These are phyloP conservation scores for Whalleya microplaca DNA, from an alignment of 2,329 filamentous ascomycete genomes.

Conservation along the genomic window DNA sequence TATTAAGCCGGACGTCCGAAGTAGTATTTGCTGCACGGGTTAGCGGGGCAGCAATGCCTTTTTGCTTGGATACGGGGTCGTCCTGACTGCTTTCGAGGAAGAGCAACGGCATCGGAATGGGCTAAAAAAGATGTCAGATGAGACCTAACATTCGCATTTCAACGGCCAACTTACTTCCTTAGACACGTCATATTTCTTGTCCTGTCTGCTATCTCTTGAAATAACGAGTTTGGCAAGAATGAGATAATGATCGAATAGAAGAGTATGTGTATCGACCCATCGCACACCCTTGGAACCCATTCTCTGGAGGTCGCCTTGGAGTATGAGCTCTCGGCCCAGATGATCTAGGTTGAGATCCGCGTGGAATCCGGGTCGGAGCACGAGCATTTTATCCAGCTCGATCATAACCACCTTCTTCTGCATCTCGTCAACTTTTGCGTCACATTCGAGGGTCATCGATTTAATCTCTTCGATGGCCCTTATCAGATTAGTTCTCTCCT, in stretches of 20 bases:
- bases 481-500: conserved; percentile 84
- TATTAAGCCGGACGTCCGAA: conserved; percentile 61
- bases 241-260: conserved; percentile 96
- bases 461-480: conserved; percentile 92
- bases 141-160: not conserved
- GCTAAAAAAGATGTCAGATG: conserved; percentile 49
- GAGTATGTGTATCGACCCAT: conserved; percentile 91
- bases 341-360: conserved; percentile 90
- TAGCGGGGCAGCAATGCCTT: conserved; percentile 69
- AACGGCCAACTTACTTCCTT: conserved; percentile 67
- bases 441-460: conserved; percentile 85
- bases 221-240: conserved; percentile 83
- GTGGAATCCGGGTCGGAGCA: conserved; percentile 85
- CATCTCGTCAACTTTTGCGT: conserved; percentile 90
- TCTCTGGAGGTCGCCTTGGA: conserved; percentile 85
- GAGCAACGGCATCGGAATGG: conserved; percentile 94
- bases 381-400: conserved; percentile 81
- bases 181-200: conserved; percentile 92
- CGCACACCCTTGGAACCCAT: conserved; percentile 87
- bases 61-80: conserved; percentile 83
- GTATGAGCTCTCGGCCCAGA: conserved; percentile 87
- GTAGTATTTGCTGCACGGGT: conserved; percentile 64
- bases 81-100: conserved; percentile 93
- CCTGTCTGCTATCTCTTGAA: conserved; percentile 69
- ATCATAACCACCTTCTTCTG: conserved; percentile 86